phyloP scores from a whole-genome alignment of 345 rosid species.

The Citropsis articulata region DNA sequence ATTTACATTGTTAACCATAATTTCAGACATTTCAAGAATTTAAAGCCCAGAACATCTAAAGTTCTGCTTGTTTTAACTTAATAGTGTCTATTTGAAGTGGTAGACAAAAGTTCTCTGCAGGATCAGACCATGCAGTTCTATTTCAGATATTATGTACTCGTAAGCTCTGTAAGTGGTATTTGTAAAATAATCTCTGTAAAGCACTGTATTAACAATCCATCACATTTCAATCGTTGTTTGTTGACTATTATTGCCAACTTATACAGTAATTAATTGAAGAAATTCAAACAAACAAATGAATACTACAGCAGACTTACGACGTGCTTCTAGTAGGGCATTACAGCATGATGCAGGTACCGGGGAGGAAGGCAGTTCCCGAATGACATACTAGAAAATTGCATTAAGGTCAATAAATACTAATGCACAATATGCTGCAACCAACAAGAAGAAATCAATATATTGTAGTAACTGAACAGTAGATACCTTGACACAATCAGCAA shows the following conservation, averaged over 20 bases:
- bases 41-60: not conserved
- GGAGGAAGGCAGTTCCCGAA: constrained; percentile 96
- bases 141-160: not conserved
- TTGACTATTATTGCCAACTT: not conserved
- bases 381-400: constrained; percentile 59
- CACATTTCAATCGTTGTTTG: not conserved
- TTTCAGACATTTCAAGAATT: not conserved
- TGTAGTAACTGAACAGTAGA: constrained; percentile 11
- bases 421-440: constrained; percentile 3
- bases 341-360: constrained; percentile 99
- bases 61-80: not conserved
- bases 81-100: not conserved
- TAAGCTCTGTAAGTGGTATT: not conserved
- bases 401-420: constrained; percentile 21
- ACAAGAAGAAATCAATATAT: constrained; percentile 9
- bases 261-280: not conserved
- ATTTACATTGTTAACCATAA: not conserved
- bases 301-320: constrained; percentile 63
- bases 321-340: constrained; percentile 88
- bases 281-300: constrained; percentile 7
- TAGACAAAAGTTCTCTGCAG: not conserved
- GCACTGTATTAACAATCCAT: not conserved
- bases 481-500: constrained; percentile 97
- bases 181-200: constrained; percentile 1
- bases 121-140: constrained; percentile 1